Base-by-base conservation (phyloP, 176 grass and related monocot genomes). In the Zoysia japonica region DNA sequence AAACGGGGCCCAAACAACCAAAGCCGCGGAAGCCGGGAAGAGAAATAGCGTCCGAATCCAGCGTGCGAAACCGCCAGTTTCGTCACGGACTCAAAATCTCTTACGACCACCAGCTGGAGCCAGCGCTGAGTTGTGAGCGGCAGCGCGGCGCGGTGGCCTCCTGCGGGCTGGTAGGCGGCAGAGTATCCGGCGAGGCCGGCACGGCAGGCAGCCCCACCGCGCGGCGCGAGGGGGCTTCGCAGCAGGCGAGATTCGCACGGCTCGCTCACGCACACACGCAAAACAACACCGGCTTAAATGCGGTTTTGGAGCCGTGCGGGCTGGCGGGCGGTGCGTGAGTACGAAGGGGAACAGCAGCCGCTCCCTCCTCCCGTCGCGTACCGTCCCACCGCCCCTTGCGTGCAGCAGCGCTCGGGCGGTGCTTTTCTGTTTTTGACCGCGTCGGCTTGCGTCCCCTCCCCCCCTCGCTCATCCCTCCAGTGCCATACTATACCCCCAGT, bases 341-440 rank as follows among this genome's bases (percentile, higher is more conserved):
- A 28, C 28, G 28, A 28, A 28, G 28, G 28, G 28, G 28, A 28
- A 81, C 76, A 84, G 85, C 82, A 80, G 71, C 77, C 71, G 82
- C 71, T 70, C 38, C 68, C 13, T n/a, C 41, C 15, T 11, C 20
- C 8, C 35, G 1, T 7, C 5, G 1, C 10, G 59, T 61, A 61
- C 59, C 20, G 20, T 6, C 6, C 17, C 52, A 5, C 35, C 40
- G 52, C 42, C 9, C 40, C 47, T 43, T 38, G 59, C 61, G 5
- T 1, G 50, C 62, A 1, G 45, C 52, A 9, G 28, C 5, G 61
- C 15, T 37, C 47, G 51, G 49, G 51, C 60, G 61, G 72, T n/a
- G 77, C 77, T 61, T 61, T 61, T 11, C 20, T 11, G 60, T 90
- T 93, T 93, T 93, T 93, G 88, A 90, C 88, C 85, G 78, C 65